phyloP scores from a whole-genome alignment of 164 flowering plant genomes.

The Tetrastigma voinierianum region DNA sequence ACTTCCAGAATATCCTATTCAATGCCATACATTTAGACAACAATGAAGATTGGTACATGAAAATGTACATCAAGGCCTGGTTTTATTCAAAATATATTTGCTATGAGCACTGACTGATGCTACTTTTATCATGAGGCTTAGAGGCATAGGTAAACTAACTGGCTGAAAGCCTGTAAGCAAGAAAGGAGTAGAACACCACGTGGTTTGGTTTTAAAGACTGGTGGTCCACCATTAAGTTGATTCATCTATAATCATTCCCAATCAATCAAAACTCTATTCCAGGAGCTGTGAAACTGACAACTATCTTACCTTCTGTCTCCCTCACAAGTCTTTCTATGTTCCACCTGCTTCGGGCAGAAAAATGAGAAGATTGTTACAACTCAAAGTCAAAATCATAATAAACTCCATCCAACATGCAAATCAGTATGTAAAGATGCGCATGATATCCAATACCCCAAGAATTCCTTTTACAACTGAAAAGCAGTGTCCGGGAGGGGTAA shows the following conservation, averaged over 20 bases:
- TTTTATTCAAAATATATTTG: too few relatives aligned
- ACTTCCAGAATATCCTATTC: conserved; percentile 94
- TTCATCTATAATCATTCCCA: background rate
- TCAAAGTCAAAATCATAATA: background rate
- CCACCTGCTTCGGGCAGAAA: conserved; percentile 52
- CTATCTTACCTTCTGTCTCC: conserved; percentile 81
- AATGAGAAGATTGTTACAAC: conserved; percentile 3
- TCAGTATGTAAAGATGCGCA: too few relatives aligned
- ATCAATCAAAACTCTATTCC: background rate
- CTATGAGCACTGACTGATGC: too few relatives aligned
- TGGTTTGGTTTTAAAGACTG: background rate
- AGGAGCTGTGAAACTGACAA: background rate
- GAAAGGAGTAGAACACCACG: too few relatives aligned
- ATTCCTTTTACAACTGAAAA: too few relatives aligned
- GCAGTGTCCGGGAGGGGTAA: too few relatives aligned
- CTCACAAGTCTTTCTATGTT: conserved; percentile 73
- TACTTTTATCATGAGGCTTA: too few relatives aligned
- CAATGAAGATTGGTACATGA: background rate
- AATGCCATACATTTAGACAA: background rate
- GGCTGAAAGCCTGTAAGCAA: background rate
- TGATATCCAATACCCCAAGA: too few relatives aligned
- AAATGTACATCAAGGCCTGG: background rate
- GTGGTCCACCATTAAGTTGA: background rate
- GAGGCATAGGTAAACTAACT: background rate
- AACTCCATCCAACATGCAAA: too few relatives aligned